These are phyloP conservation scores for Asterophora parasitica DNA, from an alignment of 768 basidiomycete species.

Conservation along the genomic window DNA sequence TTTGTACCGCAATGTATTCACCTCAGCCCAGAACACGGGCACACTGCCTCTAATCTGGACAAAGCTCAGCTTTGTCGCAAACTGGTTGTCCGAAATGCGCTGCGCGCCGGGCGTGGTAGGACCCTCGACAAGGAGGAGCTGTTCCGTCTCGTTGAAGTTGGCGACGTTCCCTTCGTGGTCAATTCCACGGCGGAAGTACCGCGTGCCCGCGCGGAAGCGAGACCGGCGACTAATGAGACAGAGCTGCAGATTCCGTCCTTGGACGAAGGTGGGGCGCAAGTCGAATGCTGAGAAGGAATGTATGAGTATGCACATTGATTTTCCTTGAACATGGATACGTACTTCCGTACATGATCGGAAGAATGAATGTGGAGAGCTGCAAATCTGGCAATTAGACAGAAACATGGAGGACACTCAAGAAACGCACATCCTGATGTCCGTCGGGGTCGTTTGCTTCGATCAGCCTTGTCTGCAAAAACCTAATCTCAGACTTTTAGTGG, in stretches of 20 bases:
- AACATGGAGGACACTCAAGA: neutral
- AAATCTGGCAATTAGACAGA: slow-evolving; percentile 6
- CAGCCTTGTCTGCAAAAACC: slow-evolving; percentile 34
- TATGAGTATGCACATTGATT: slow-evolving; percentile 4
- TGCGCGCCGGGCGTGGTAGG: slow-evolving; percentile 36
- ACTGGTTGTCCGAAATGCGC: slow-evolving; percentile 37
- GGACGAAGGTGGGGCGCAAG: slow-evolving; percentile 67
- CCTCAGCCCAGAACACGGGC: slow-evolving; percentile 94
- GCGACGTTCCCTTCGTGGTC: slow-evolving; percentile 87
- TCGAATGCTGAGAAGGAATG: slow-evolving; percentile 65
- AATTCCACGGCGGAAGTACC: slow-evolving; percentile 93
- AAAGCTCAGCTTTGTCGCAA: slow-evolving; percentile 69
- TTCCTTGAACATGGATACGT: slow-evolving; percentile 27
- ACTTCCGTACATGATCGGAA: slow-evolving; percentile 96
- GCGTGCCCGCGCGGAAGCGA: slow-evolving; percentile 91
- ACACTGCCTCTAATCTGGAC: slow-evolving; percentile 93
- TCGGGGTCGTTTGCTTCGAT: slow-evolving; percentile 38
- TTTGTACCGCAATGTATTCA: slow-evolving; percentile 93
- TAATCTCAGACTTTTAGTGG: slow-evolving; percentile 21
- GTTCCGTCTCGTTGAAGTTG: slow-evolving; percentile 98
- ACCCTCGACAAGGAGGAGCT: slow-evolving; percentile 76
- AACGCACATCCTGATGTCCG: slow-evolving; percentile 61
- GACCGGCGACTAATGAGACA: slow-evolving; percentile 91
- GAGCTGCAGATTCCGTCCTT: slow-evolving; percentile 75
- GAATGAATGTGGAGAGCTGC: slow-evolving; percentile 83